Conservation (phyloP, 805 yeast species). For the Saccharomycopsis javanensis region DNA sequence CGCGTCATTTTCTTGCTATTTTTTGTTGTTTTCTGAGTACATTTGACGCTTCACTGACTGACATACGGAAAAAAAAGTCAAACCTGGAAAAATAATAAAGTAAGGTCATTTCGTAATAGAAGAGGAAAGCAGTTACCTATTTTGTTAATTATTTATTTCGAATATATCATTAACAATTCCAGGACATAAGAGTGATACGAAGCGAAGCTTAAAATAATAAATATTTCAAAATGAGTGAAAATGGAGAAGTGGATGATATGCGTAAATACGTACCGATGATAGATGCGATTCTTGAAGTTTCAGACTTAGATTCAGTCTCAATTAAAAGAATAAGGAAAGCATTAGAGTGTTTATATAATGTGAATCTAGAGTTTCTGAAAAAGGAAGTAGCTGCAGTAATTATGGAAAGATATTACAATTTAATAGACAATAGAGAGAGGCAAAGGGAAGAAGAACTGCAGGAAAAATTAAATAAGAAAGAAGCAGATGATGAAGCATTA, state of each 20-base stretch:
- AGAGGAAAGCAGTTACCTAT: background rate
- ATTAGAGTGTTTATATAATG: slow-evolving; percentile 55
- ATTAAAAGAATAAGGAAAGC: slow-evolving; percentile 66
- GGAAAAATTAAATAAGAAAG: background rate
- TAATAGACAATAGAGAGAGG: slow-evolving; percentile 33
- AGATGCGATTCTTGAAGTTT: slow-evolving; percentile 64
- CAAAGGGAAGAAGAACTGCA: background rate
- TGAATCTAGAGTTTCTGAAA: slow-evolving; percentile 42
- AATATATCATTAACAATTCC: too few relatives aligned
- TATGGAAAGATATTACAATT: slow-evolving; percentile 42
- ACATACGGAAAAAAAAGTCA: background rate
- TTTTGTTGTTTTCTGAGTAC: background rate
- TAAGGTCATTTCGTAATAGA: too few relatives aligned
- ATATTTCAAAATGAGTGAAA: background rate
- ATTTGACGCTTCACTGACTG: background rate
- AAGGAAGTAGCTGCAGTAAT: slow-evolving; percentile 52
- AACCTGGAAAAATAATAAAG: background rate
- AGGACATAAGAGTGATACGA: too few relatives aligned
- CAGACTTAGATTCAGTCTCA: slow-evolving; percentile 59
- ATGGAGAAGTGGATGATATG: background rate
- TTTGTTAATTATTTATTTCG: too few relatives aligned
- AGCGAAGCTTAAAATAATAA: too few relatives aligned
- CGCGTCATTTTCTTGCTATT: background rate
- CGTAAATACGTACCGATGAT: slow-evolving; percentile 47
- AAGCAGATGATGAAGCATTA: slow-evolving; percentile 3